phyloP scores from a whole-genome alignment of 2,329 filamentous ascomycete genomes.

The Fusarium buharicum region DNA sequence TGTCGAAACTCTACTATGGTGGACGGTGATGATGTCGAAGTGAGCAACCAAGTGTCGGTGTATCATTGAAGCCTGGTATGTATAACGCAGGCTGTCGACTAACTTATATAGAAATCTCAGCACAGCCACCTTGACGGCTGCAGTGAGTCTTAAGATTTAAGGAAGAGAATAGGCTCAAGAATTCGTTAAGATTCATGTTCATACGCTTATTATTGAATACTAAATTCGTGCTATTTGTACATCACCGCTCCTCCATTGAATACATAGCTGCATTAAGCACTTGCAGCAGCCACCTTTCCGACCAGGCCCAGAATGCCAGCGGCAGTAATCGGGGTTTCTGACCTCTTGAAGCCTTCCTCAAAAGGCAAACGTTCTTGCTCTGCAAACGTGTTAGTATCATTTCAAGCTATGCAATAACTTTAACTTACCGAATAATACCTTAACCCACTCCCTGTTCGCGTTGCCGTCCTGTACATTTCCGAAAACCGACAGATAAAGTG shows the following conservation, averaged over 20 bases:
- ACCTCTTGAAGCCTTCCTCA: constrained; percentile 33
- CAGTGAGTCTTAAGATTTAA: too few relatives aligned
- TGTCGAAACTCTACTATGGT: too few relatives aligned
- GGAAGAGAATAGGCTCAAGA: too few relatives aligned
- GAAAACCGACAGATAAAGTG: constrained; percentile 38
- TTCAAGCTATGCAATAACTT: accelerated
- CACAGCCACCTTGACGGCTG: too few relatives aligned
- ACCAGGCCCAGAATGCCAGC: constrained; percentile 34
- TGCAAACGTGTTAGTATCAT: constrained; percentile 1
- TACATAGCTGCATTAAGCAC: neutral
- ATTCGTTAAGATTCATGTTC: too few relatives aligned
- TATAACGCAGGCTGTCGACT: too few relatives aligned
- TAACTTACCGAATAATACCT: constrained; percentile 36
- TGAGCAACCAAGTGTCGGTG: too few relatives aligned
- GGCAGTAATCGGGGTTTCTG: constrained; percentile 27
- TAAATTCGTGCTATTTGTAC: neutral
- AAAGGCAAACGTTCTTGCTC: constrained; percentile 39
- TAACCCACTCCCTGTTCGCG: constrained; percentile 39
- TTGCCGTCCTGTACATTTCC: constrained; percentile 30
- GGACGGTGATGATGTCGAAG: too few relatives aligned
- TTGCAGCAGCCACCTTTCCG: constrained; percentile 23
- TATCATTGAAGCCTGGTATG: too few relatives aligned
- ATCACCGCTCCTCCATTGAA: neutral
- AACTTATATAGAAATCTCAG: too few relatives aligned
- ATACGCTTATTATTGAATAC: too few relatives aligned